Conservation (phyloP, 192 early-diverging fungal genomes). For the Diversispora eburnea region DNA sequence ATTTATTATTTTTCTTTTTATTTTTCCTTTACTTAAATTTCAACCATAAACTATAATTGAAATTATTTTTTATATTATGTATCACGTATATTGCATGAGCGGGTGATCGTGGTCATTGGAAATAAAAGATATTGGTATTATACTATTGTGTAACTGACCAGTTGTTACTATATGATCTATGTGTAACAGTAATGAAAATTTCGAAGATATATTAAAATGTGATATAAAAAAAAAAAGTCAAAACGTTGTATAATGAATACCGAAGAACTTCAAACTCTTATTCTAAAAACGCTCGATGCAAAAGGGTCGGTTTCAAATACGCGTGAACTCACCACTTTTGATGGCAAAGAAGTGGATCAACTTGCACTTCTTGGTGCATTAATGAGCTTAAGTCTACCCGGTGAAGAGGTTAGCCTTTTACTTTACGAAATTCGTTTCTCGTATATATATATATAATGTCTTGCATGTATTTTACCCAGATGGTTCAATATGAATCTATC, state of each 20-base stretch:
- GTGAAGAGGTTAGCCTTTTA: constrained; percentile 68
- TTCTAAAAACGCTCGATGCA: constrained; percentile 68
- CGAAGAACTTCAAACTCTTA: constrained; percentile 50
- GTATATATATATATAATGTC: not conserved
- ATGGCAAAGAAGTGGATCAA: constrained; percentile 63
- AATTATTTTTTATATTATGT: too few species aligned
- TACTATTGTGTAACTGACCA: too few species aligned
- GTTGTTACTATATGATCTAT: too few species aligned
- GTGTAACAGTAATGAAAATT: too few species aligned
- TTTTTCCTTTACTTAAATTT: too few species aligned
- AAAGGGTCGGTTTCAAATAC: constrained; percentile 70
- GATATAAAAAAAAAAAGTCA: too few species aligned
- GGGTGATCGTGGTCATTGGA: too few species aligned
- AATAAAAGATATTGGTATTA: too few species aligned
- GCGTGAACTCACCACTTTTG: constrained; percentile 48
- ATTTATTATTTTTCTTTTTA: too few species aligned
- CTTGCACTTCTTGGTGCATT: constrained; percentile 73
- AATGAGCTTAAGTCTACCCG: constrained; percentile 64
- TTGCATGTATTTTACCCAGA: constrained; percentile 44
- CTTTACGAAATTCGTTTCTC: not conserved
- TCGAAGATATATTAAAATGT: too few species aligned
- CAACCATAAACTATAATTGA: too few species aligned
- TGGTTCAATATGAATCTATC: constrained; percentile 77
- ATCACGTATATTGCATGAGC: too few species aligned
- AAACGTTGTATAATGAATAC: constrained; percentile 31